Evolutionary conservation across 1,139 yeast genomes (phyloP).

Genomic region (Debaryomyces udenii): DNA sequence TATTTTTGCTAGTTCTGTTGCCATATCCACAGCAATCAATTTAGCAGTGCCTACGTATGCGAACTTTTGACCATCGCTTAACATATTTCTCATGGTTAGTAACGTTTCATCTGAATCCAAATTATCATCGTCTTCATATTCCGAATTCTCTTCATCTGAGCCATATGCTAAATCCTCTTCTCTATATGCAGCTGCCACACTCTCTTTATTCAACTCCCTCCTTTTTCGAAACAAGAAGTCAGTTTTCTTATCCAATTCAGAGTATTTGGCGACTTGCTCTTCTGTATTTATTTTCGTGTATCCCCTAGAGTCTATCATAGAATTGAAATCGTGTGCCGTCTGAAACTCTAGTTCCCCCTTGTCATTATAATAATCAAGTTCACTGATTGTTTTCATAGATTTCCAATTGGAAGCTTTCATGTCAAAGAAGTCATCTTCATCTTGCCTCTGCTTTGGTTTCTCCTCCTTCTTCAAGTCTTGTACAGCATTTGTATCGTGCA

Average conservation of each 20-base stretch:
- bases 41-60: constrained; percentile 90
- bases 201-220: constrained; percentile 14
- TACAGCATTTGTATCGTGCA: neutral
- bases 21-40: constrained; percentile 77
- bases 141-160: constrained; percentile 25
- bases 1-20: constrained; percentile 68
- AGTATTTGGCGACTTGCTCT: constrained; percentile 78
- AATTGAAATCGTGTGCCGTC: constrained; percentile 26
- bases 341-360: constrained; percentile 51
- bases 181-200: constrained; percentile 14
- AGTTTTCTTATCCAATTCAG: constrained; percentile 75
- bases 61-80: constrained; percentile 81
- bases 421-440: constrained; percentile 42
- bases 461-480: constrained; percentile 13
- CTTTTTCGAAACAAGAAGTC: constrained; percentile 68
- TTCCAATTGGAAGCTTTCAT: constrained; percentile 48
- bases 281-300: constrained; percentile 91
- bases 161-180: constrained; percentile 29
- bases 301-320: constrained; percentile 46
- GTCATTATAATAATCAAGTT: constrained; percentile 54
- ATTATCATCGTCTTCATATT: constrained; percentile 42
- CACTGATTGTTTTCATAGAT: constrained; percentile 54
- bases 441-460: constrained; percentile 10
- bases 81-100: constrained; percentile 77
- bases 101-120: constrained; percentile 63